phyloP scores from a whole-genome alignment of 345 rosid genomes.

The Erysimum cheiranthoides region DNA sequence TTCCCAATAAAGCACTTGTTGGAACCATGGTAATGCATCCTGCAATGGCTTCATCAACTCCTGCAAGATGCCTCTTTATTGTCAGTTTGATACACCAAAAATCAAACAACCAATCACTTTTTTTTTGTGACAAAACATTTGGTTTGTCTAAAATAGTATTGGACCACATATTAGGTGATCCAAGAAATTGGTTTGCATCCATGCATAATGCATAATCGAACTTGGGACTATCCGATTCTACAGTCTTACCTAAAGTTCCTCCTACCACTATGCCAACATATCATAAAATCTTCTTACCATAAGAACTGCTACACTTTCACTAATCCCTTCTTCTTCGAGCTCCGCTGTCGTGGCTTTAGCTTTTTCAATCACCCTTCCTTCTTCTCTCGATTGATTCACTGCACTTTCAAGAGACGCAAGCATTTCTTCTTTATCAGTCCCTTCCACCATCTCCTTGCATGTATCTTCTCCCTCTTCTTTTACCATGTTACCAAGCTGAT shows the following conservation, averaged over 20 bases:
- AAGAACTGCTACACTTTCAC: conserved; percentile 65
- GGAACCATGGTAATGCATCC: conserved; percentile 51
- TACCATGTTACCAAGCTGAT: conserved; percentile 42
- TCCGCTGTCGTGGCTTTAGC: conserved; percentile 72
- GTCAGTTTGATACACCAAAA: background rate
- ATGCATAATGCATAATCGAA: background rate
- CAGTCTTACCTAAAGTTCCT: background rate
- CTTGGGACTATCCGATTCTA: background rate
- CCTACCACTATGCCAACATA: background rate
- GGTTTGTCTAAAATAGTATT: background rate
- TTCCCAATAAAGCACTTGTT: conserved; percentile 64
- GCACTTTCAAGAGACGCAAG: conserved; percentile 60
- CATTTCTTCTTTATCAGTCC: conserved; percentile 35
- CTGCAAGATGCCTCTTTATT: conserved; percentile 46
- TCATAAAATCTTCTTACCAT: conserved; percentile 51
- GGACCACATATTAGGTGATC: background rate
- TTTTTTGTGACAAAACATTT: background rate
- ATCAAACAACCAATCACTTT: background rate
- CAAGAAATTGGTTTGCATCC: background rate
- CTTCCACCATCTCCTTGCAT: conserved; percentile 37
- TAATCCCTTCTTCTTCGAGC: conserved; percentile 80
- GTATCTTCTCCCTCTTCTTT: conserved; percentile 46
- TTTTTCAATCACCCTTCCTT: conserved; percentile 56
- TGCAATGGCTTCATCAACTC: conserved; percentile 72
- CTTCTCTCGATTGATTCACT: conserved; percentile 65